These are phyloP conservation scores for Fomitopsis betulina DNA, from an alignment of 1,284 basidiomycete genomes.

Conservation along the genomic window DNA sequence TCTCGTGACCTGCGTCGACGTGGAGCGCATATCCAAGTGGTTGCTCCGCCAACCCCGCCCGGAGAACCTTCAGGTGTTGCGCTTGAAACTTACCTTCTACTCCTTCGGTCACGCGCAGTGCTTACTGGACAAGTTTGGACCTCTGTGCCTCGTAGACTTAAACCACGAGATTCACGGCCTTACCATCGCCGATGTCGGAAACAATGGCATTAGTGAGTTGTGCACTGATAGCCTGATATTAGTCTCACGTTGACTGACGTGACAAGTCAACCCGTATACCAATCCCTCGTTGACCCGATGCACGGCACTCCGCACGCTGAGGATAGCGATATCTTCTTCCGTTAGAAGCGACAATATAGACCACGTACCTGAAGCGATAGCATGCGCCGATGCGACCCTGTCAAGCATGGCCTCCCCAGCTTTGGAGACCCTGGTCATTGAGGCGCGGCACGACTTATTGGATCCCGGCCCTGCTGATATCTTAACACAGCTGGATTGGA, in stretches of 20 bases:
- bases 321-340: neutral
- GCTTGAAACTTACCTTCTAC: neutral
- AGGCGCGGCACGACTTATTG: neutral
- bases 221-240: neutral
- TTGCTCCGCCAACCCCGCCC: neutral
- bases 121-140: neutral
- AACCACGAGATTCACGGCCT: neutral
- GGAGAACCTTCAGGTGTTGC: neutral
- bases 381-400: neutral
- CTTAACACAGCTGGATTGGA: neutral
- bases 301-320: neutral
- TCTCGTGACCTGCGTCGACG: neutral
- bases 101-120: neutral
- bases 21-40: neutral
- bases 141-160: neutral
- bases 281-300: neutral
- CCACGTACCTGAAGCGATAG: neutral
- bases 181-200: neutral
- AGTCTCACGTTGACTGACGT: neutral
- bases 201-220: neutral
- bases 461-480: neutral
- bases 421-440: neutral
- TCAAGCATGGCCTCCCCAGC: neutral
- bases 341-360: neutral
- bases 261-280: neutral